Evolutionary conservation across 2,329 filamentous ascomycete species (phyloP), one percentile per base, ranked within the genome.

Genomic region (Penicillium sp.): DNA sequence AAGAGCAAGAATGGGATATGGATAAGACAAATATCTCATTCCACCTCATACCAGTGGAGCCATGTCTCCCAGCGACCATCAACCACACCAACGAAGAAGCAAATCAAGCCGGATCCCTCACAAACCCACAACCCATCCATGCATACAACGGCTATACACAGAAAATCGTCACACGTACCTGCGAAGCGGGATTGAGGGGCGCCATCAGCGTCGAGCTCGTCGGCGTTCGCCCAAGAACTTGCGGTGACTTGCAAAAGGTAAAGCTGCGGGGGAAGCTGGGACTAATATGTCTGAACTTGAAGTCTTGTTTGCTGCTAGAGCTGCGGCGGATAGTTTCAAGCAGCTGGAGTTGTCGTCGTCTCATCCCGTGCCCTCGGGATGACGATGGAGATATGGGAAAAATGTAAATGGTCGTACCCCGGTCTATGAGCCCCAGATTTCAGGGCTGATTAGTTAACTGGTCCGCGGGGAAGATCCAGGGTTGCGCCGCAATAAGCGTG

Each of bases 151-250:
- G 61, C 33, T 60, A 68, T 13, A 2, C 42, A 47, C 54, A 66
- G 37, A 47, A 51, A 26, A 63, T 37, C 38, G 47, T 58, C 55
- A 37, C 45, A 66, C 70, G 33, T 69, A 72, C 72, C 67, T 69
- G 62, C 24, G 72, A 71, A 22, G 58, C 53, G 33, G 61, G 61
- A 58, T 73, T 74, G 19, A 73, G 59, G 37, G 64, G 72, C 13
- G 72, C 61, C 72, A 74, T 73, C 35, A 51, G 54, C 26, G 42
- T 54, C 33, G 40, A 17, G 45, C 56, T 22, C 37, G 60, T 15
- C 28, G 37, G 47, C 35, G 42, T 22, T 3, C n/a, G 44, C 26
- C 19, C 45, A 28, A 22, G 19, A 9, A 47, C 9, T 17, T 51
- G 57, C 17, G 28, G 37, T 44, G 28, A 28, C 37, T 44, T 40